phyloP scores from a whole-genome alignment of 2,329 filamentous ascomycete genomes.

The Scedosporium dehoogii region DNA sequence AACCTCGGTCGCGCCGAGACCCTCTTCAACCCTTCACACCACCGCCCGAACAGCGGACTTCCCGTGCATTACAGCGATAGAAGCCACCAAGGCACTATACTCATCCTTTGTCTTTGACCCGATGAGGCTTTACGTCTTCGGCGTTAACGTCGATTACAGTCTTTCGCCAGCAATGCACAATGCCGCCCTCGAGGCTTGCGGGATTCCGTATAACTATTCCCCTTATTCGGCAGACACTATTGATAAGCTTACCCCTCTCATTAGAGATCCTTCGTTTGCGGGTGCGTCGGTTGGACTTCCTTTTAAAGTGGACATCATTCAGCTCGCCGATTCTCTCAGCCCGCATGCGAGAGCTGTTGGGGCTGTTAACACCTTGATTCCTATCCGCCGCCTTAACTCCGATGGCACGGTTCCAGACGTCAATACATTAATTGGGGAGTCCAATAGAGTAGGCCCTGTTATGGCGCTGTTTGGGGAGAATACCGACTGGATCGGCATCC shows the following conservation, averaged over 20 bases:
- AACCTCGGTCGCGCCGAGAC: conserved; percentile 25
- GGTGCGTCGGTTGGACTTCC: conserved; percentile 63
- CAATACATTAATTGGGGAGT: conserved; percentile 12
- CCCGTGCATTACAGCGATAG: conserved; percentile 42
- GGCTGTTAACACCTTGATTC: conserved; percentile 67
- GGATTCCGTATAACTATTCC: conserved; percentile 59
- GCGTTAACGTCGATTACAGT: conserved; percentile 62
- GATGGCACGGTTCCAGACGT: conserved; percentile 46
- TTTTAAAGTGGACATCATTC: conserved; percentile 66
- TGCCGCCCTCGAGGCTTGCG: conserved; percentile 55
- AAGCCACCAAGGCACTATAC: conserved; percentile 57
- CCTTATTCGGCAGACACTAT: conserved; percentile 53
- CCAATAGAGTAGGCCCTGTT: conserved; percentile 55
- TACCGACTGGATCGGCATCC: conserved; percentile 72
- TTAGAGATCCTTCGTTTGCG: conserved; percentile 58
- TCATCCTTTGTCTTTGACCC: conserved; percentile 57
- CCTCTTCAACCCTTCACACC: conserved; percentile 14
- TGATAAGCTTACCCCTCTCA: conserved; percentile 51
- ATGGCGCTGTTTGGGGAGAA: conserved; percentile 68
- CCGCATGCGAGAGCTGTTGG: conserved; percentile 66
- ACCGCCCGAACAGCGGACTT: conserved; percentile 16
- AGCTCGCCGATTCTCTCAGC: conserved; percentile 58
- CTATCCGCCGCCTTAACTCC: conserved; percentile 50
- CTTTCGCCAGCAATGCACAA: conserved; percentile 73
- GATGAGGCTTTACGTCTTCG: conserved; percentile 65